Conservation (phyloP, 2,329 filamentous ascomycete species). For the Claviceps maximensis region DNA sequence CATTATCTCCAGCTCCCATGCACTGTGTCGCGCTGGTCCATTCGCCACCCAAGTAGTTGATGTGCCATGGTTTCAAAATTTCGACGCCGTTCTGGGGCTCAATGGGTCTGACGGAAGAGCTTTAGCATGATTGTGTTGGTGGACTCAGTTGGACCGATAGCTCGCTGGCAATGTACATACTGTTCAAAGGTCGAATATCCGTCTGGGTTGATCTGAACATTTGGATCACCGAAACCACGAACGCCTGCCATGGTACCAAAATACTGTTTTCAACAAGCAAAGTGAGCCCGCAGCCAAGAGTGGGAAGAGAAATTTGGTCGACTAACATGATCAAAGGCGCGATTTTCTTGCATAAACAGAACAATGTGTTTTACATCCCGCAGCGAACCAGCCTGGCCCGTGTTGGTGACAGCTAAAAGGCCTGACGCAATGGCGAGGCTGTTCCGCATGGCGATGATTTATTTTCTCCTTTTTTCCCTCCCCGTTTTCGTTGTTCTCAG, state of each 20-base stretch:
- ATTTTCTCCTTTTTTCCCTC: no score
- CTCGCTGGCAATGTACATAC: conserved; percentile 17
- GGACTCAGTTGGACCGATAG: not conserved
- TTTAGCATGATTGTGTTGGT: not conserved
- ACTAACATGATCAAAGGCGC: conserved; percentile 20
- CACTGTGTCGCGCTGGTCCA: conserved; percentile 36
- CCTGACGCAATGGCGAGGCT: not conserved
- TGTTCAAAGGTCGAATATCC: conserved; percentile 34
- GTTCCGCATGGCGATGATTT: not conserved
- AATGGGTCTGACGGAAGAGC: not conserved
- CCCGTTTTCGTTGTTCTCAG: no score
- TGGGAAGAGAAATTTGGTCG: not conserved
- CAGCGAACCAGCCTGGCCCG: conserved; percentile 24
- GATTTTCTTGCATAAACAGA: conserved; percentile 40
- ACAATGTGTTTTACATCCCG: conserved; percentile 42
- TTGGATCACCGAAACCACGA: conserved; percentile 37
- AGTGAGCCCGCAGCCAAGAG: not conserved
- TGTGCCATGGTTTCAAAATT: conserved; percentile 34
- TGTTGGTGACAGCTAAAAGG: conserved; percentile 10
- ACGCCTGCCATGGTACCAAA: conserved; percentile 43
- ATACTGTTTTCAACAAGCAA: conserved; percentile 23
- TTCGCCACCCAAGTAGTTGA: conserved; percentile 36
- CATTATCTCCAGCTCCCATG: conserved; percentile 36
- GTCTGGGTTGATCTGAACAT: conserved; percentile 16
- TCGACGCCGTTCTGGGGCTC: conserved; percentile 23